These are phyloP conservation scores for Dendrothele bispora DNA, from an alignment of 768 basidiomycete genomes.

Conservation along the genomic window DNA sequence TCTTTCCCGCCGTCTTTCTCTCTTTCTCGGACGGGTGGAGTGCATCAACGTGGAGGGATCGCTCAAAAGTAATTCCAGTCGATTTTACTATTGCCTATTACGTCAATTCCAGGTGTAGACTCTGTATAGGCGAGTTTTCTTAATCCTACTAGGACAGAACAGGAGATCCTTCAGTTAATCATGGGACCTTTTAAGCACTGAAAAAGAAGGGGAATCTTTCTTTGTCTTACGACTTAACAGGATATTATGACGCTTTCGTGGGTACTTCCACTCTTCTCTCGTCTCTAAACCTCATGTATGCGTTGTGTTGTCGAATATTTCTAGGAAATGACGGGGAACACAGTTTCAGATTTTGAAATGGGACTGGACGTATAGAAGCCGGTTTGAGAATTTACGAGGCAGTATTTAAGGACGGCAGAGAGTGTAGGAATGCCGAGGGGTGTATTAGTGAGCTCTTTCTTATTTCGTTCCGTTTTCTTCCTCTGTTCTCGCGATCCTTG, in stretches of 20 bases:
- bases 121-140: constrained; percentile 82
- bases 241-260: constrained; percentile 13
- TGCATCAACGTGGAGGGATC: constrained; percentile 28
- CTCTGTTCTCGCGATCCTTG: constrained; percentile 7
- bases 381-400: constrained; percentile 66
- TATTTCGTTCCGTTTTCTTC: constrained; percentile 41
- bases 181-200: constrained; percentile 24
- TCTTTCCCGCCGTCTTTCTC: too few species aligned
- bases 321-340: constrained; percentile 77
- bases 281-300: constrained; percentile 50
- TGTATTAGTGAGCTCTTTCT: constrained; percentile 52
- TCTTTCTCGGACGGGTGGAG: neutral
- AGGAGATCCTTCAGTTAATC: constrained; percentile 41
- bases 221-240: neutral
- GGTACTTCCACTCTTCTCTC: constrained; percentile 29
- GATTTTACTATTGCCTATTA: constrained; percentile 79
- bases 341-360: constrained; percentile 59
- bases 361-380: constrained; percentile 75
- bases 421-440: constrained; percentile 41
- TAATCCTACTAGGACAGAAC: constrained; percentile 47
- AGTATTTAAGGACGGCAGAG: constrained; percentile 49
- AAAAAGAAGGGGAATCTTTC: constrained; percentile 19
- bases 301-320: constrained; percentile 89
- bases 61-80: constrained; percentile 66
- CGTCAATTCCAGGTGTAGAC: constrained; percentile 70